A percentile compares a stretch with the other conserved stretches of the same genome.
Conservation (phyloP, 2,329 filamentous ascomycete species). For the Ilyonectria mors-panacis region DNA sequence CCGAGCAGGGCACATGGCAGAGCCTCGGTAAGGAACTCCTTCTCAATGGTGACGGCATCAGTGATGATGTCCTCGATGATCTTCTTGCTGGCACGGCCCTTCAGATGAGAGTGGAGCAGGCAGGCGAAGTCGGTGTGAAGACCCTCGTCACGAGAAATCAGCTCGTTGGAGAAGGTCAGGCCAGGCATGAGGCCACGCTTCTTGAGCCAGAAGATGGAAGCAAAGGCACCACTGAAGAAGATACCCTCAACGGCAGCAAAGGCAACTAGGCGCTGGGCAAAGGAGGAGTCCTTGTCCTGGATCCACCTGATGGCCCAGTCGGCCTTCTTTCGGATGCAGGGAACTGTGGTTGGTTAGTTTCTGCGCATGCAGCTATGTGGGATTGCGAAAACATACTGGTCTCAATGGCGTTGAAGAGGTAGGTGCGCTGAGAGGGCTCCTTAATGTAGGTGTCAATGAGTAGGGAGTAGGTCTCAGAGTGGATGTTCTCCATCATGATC, state of each 20-base stretch:
- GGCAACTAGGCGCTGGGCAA: conserved; percentile 94
- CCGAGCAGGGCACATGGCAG: conserved; percentile 93
- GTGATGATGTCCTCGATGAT: conserved; percentile 90
- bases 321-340: conserved; percentile 98
- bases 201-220: conserved; percentile 99
- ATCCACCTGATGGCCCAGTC: conserved; percentile 99
- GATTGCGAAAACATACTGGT: conserved; percentile 76
- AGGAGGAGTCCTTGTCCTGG: conserved; percentile 91
- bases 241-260: conserved; percentile 99
- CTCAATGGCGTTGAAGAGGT: conserved; percentile 98
- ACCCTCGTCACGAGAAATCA: conserved; percentile 99
- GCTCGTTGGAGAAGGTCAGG: conserved; percentile 99
- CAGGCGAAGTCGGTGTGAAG: conserved; percentile 99
- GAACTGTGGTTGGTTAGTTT: conserved; percentile 69
- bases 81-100: conserved; percentile 88
- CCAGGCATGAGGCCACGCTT: conserved; percentile 99
- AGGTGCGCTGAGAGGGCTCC: conserved; percentile 92
- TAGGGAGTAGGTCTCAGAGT: conserved; percentile 99
- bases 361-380: conserved; percentile 15
- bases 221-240: conserved; percentile 99
- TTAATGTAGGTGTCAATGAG: conserved; percentile 99
- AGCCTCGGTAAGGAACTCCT: conserved; percentile 97
- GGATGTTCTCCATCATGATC: conserved; percentile 99
- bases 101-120: conserved; percentile 96
- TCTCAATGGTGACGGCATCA: conserved; percentile 94